These are phyloP conservation scores for Megacollybia marginata DNA, from an alignment of 768 basidiomycete species.

Conservation along the genomic window DNA sequence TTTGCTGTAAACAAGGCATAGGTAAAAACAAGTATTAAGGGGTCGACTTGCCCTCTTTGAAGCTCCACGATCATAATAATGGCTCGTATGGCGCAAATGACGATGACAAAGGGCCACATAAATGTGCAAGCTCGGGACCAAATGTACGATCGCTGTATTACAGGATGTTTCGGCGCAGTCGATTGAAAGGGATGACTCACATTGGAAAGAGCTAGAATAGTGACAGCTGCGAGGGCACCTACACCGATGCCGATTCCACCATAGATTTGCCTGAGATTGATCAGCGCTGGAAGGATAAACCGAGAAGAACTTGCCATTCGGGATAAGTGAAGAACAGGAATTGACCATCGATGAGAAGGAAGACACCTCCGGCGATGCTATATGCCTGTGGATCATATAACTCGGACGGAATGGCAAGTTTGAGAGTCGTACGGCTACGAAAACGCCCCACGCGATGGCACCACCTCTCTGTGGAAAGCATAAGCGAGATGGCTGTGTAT, in stretches of 20 bases:
- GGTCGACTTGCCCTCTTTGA: constrained; percentile 50
- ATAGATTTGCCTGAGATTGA: constrained; percentile 50
- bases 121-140: constrained; percentile 60
- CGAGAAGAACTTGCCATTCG: constrained; percentile 44
- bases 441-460: constrained; percentile 61
- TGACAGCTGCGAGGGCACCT: constrained; percentile 42
- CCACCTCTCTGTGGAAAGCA: constrained; percentile 48
- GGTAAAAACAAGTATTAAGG: constrained; percentile 2
- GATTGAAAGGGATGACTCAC: constrained; percentile 27
- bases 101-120: constrained; percentile 66
- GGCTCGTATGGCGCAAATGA: constrained; percentile 55
- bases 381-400: constrained; percentile 38
- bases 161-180: neutral
- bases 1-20: constrained; percentile 31
- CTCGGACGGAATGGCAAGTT: neutral
- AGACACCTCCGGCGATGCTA: constrained; percentile 58
- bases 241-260: constrained; percentile 57
- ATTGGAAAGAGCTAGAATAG: constrained; percentile 54
- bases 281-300: constrained; percentile 23
- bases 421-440: constrained; percentile 45
- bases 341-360: constrained; percentile 54
- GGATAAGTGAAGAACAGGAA: constrained; percentile 59
- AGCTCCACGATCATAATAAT: constrained; percentile 71
- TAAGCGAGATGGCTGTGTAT: constrained; percentile 14
- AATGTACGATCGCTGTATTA: constrained; percentile 55